Evolutionary conservation across 306 rosid species (phyloP), one percentile per base, ranked within the genome.

Genomic region (Gillenia trifoliata): DNA sequence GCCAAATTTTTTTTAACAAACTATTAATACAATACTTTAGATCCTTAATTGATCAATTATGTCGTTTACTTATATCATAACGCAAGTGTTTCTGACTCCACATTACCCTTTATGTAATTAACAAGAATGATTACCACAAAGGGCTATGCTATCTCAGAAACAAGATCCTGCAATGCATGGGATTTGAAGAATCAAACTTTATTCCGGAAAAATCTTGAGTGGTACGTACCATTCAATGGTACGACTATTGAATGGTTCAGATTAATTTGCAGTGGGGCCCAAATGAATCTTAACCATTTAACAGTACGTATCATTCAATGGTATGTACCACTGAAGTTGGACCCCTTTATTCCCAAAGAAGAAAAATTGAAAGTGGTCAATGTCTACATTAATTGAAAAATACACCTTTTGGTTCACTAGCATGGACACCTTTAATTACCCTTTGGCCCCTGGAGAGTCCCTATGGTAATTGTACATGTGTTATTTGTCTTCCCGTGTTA

Each of bases 361-460:
- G 65, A 23, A 71, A 50, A 38, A 7, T 55, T 13, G 36, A 55
- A 56, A 71, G 66, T 16, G 54, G 66, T 59, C 67, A 59, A 72
- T 72, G 56, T 57, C 40, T 38, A n/a, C 8, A 59, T 34, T 38
- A 72, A 40, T 72, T 28, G 38, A 40, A 9, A 59, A 5, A 10
- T 3, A 57, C 6, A 8, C 13, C 66, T 17, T 17, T 62, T 30
- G 16, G 31, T 6, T 6, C 22, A 62, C 22, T 62, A 15, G 4
- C 23, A 16, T 17, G 66, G 30, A 26, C 64, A 26, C 20, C 20
- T 13, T 60, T 28, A 2, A 13, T 28, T 60, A 15, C 36, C 64
- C 40, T 30, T 4, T 62, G 41, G 41, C 12, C 0, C 0, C 5
- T 1, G 23, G 66, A 15, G 38, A 30, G 66, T 62, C 66, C 64